A percentile compares a stretch with the other conserved stretches of the same genome.
Conservation (phyloP, 2,329 filamentous ascomycete species). For the Phyllachora maydis region DNA sequence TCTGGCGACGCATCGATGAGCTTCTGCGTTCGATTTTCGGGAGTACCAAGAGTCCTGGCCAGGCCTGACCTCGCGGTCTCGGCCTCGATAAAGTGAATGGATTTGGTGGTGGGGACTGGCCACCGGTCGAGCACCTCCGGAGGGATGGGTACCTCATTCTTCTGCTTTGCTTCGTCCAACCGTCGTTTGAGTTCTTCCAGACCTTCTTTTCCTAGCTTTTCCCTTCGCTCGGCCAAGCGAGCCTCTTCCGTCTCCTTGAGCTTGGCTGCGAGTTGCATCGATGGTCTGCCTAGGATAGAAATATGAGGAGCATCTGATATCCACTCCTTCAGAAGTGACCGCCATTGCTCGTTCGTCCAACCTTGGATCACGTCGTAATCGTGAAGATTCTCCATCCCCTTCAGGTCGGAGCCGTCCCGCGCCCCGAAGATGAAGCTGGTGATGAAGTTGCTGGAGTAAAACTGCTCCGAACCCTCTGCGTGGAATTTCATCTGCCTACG, state of each 20-base stretch:
- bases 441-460: constrained; percentile 73
- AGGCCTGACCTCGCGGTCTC: constrained; percentile 65
- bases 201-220: constrained; percentile 63
- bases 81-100: constrained; percentile 87
- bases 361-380: constrained; percentile 50
- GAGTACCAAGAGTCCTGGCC: constrained; percentile 48
- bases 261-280: constrained; percentile 55
- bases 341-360: constrained; percentile 78
- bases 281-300: constrained; percentile 75
- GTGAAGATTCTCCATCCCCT: constrained; percentile 29
- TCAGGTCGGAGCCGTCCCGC: constrained; percentile 59
- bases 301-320: constrained; percentile 71
- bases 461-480: constrained; percentile 61
- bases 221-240: constrained; percentile 58
- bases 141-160: constrained; percentile 79
- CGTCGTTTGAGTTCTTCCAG: constrained; percentile 53
- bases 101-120: constrained; percentile 65
- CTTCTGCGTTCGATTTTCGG: constrained; percentile 50
- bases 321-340: constrained; percentile 62
- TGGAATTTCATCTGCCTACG: constrained; percentile 65
- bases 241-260: constrained; percentile 66
- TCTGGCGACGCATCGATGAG: constrained; percentile 48
- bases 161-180: constrained; percentile 64
- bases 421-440: constrained; percentile 82
- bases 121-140: constrained; percentile 62